Base-by-base conservation (phyloP, 1,139 yeast species). In the Debaryomycetaceae sp. region DNA sequence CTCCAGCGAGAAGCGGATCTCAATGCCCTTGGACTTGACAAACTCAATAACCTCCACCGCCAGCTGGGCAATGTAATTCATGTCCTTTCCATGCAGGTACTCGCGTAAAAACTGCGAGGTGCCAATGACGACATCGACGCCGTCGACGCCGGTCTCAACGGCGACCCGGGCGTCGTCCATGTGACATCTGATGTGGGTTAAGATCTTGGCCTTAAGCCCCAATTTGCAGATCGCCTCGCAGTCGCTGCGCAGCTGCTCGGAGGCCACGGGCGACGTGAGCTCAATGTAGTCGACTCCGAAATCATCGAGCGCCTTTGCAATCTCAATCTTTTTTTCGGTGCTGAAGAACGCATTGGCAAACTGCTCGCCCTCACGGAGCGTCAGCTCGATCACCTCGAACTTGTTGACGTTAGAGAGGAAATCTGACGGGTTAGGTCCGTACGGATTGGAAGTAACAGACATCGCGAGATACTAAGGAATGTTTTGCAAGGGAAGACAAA, bases 101-200 rank as follows among this genome's bases (percentile, higher is more conserved):
- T 89, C 83, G 66, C 97, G 82, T 53, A 91, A 71, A 60, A 88
- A 91, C 60, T 85, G 95, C 13, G 97, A 89, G 18, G 98, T 91
- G 44, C 97, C 98, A 62, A 91, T 91, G 34, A 91, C 97, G 32
- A 91, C 96, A 65, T 91, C 97, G 38, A 91, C 97, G 63, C 98
- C 98, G 56, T 91, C 97, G 38, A 91, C 97, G 57, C 98, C 97
- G 28, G 97, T 91, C 55, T 86, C 89, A 20, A 91, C 98, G 3
- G 98, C 98, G 36, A 91, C 84, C 55, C 83, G 75, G 41, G 97
- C 98, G 52, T 91, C 98, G 58, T 91, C 97, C 97, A 91, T 89
- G 61, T 89, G 96, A 63, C 98, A 91, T 65, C 96, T 79, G 49
- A 89, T 89, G 58, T 89, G 96, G 31, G 83, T 76, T 49, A 89